Evolutionary conservation across 495 filamentous ascomycete species (phyloP), one percentile per base, ranked within the genome.

Genomic region (Xylaria sp.): DNA sequence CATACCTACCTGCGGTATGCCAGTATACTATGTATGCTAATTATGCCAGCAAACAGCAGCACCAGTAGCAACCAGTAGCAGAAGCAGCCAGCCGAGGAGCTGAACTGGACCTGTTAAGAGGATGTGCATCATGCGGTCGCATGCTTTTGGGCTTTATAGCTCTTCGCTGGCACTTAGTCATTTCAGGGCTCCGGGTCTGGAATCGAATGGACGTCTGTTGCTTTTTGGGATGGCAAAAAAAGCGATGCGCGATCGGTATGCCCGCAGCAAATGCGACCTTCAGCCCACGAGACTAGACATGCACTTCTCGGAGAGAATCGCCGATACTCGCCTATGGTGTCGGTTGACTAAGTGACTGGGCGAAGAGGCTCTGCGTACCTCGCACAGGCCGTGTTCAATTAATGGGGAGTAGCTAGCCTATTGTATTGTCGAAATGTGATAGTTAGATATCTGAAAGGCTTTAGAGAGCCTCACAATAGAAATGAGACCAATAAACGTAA

Each of bases 181-280:
- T 17, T 31, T 19, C 62, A n/a, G 62, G 62, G 52, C 62, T 66
- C 44, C 62, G 62, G 31, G 19, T 52, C 26, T 64, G 33, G 57
- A 59, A 37, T 40, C 31, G 17, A 55, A 55, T 55, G 14, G 24
- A 33, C 5, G 12, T 17, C 7, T 64, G 43, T 64, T 48, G 17
- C 43, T 48, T 44, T 48, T 46, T n/a, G n/a, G n/a, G n/a, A n/a
- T n/a, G n/a, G n/a, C n/a, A 12, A 64, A 17, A 19, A 12, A 44
- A 4, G 44, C 31, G 21, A 19, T 26, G 62, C 24, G n/a, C 62
- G 19, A 52, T 66, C 43, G 62, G 46, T 66, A 46, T 33, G 26
- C 19, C 62, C 62, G 62, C 43, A 40, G 62, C 43, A 40, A 66
- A 50, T 52, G 62, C 62, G 52, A 66, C 43, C 1, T 66, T 50